These are phyloP conservation scores for Termitomyces eurrhizus DNA, from an alignment of 768 basidiomycete genomes.

Conservation along the genomic window DNA sequence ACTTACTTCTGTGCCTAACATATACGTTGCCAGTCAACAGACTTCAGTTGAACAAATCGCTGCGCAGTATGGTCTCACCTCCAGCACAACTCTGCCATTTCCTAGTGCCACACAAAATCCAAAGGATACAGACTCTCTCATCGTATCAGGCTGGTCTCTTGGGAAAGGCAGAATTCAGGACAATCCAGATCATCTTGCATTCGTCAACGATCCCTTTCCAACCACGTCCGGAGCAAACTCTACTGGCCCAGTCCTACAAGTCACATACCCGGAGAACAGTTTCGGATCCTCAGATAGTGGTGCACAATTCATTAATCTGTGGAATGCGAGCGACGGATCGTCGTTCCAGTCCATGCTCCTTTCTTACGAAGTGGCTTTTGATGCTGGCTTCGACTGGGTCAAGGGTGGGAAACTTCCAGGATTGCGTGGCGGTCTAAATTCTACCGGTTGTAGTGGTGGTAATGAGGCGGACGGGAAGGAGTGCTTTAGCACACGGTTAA, in stretches of 20 bases:
- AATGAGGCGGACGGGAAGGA: conserved; percentile 55
- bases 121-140: conserved; percentile 43
- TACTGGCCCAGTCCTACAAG: conserved; percentile 47
- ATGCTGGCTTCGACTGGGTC: conserved; percentile 61
- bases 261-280: conserved; percentile 60
- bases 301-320: conserved; percentile 62
- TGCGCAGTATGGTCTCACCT: conserved; percentile 48
- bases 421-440: conserved; percentile 61
- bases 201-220: conserved; percentile 68
- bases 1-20: conserved; percentile 11
- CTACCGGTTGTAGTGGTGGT: conserved; percentile 69
- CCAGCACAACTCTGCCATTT: conserved; percentile 61
- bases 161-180: conserved; percentile 60
- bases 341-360: conserved; percentile 65
- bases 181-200: conserved; percentile 49
- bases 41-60: conserved; percentile 37
- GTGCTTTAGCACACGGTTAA: conserved; percentile 71
- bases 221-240: conserved; percentile 27
- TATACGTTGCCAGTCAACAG: conserved; percentile 24
- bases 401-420: conserved; percentile 79
- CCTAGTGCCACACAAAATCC: conserved; percentile 57
- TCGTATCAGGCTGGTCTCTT: conserved; percentile 58
- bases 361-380: conserved; percentile 74
- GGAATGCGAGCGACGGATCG: conserved; percentile 57
- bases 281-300: conserved; percentile 62